phyloP scores from a whole-genome alignment of 2,329 filamentous ascomycete species.

The Ilyonectria destructans region DNA sequence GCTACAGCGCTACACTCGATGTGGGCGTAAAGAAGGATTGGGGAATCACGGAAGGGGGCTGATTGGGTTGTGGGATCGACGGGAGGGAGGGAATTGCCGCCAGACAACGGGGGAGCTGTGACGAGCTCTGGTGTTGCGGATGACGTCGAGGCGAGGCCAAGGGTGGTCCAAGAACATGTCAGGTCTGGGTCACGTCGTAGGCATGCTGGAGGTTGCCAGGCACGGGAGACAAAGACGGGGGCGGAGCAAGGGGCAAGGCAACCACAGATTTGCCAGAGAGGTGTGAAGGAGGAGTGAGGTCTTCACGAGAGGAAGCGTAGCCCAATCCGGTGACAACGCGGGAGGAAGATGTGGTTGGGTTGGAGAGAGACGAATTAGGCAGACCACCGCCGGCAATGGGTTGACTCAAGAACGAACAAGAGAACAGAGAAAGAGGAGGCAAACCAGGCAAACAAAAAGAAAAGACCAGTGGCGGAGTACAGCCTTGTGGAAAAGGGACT shows the following conservation, averaged over 20 bases:
- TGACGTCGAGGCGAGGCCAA: conserved; percentile 37
- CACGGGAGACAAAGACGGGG: conserved; percentile 29
- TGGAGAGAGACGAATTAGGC: conserved; percentile 18
- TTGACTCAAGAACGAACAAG: conserved; percentile 14
- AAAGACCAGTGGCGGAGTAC: conserved; percentile 4
- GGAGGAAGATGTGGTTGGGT: background rate
- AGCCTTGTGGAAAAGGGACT: background rate
- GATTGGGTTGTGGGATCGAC: conserved; percentile 12
- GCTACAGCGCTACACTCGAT: conserved; percentile 30
- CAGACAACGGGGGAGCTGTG: conserved; percentile 27
- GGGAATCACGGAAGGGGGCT: conserved; percentile 16
- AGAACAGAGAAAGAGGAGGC: conserved; percentile 4
- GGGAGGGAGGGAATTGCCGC: conserved; percentile 6
- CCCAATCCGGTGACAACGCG: conserved; percentile 9
- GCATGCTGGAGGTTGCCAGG: conserved; percentile 44
- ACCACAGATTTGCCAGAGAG: conserved; percentile 16
- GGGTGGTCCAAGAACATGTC: conserved; percentile 38
- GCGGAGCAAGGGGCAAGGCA: conserved; percentile 19
- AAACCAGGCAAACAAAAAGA: background rate
- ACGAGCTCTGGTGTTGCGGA: conserved; percentile 10
- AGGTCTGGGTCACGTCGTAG: conserved; percentile 45
- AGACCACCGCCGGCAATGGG: conserved; percentile 5
- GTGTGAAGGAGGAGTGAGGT: conserved; percentile 14
- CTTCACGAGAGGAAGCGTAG: conserved; percentile 24
- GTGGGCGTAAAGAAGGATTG: background rate